Evolutionary conservation across 2,329 filamentous ascomycete genomes (phyloP).

Genomic region (Alternaria sp.): DNA sequence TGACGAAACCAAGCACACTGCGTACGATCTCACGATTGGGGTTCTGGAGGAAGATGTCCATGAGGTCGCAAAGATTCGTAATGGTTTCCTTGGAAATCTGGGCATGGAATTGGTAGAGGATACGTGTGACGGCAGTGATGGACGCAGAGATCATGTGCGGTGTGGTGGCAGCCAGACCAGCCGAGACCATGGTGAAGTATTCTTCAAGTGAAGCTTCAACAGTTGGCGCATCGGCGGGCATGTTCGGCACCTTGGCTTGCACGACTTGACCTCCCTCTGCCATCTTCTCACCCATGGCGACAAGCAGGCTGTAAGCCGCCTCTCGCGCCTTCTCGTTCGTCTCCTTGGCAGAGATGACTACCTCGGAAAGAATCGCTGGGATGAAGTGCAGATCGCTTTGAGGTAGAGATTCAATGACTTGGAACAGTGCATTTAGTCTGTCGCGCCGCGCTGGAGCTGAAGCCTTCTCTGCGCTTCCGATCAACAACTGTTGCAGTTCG

Average conservation of each 20-base stretch:
- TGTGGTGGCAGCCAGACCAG: constrained; percentile 88
- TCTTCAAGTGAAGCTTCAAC: constrained; percentile 87
- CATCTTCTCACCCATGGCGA: constrained; percentile 87
- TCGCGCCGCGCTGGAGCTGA: constrained; percentile 87
- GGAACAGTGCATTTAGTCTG: constrained; percentile 80
- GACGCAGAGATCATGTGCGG: constrained; percentile 98
- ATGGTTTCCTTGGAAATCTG: constrained; percentile 74
- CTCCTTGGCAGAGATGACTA: constrained; percentile 96
- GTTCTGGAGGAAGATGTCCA: constrained; percentile 94
- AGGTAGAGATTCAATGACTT: constrained; percentile 81
- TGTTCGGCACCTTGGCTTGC: constrained; percentile 85
- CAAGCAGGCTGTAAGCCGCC: constrained; percentile 86
- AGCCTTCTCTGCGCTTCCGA: constrained; percentile 82
- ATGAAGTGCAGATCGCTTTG: constrained; percentile 88
- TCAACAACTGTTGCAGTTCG: constrained; percentile 83
- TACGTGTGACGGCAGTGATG: constrained; percentile 93
- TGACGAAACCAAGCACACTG: constrained; percentile 93
- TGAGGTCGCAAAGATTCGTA: constrained; percentile 86
- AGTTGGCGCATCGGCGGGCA: constrained; percentile 80
- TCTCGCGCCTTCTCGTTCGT: constrained; percentile 94
- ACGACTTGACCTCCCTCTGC: constrained; percentile 77
- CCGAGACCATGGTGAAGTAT: constrained; percentile 98
- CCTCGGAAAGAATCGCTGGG: constrained; percentile 87
- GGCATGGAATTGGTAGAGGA: constrained; percentile 88
- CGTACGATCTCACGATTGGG: constrained; percentile 97